Evolutionary conservation across 2,329 filamentous ascomycete genomes (phyloP).

Genomic region (Fusarium tjaetaba): DNA sequence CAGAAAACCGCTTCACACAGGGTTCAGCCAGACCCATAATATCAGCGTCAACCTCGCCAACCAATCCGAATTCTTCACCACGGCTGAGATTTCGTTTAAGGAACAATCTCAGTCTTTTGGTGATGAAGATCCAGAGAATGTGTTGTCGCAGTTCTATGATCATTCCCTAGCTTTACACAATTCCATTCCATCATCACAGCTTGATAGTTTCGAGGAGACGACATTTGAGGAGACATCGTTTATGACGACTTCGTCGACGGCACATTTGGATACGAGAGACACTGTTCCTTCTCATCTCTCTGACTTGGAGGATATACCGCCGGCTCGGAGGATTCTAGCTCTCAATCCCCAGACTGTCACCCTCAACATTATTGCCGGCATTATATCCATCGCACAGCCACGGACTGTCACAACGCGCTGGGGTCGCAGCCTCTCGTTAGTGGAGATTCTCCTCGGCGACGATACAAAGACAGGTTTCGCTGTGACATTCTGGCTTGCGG

Average conservation of each 20-base stretch:
- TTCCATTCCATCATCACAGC: constrained; percentile 70
- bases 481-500: constrained; percentile 83
- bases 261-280: constrained; percentile 32
- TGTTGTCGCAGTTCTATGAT: constrained; percentile 76
- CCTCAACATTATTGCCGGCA: constrained; percentile 80
- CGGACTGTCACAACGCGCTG: constrained; percentile 75
- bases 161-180: constrained; percentile 79
- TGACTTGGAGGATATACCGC: constrained; percentile 76
- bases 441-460: constrained; percentile 85
- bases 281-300: constrained; percentile 50
- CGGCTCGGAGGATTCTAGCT: constrained; percentile 69
- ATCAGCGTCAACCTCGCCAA: constrained; percentile 48
- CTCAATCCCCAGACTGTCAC: constrained; percentile 85
- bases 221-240: constrained; percentile 49
- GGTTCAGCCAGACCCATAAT: constrained; percentile 62
- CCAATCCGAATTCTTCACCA: constrained; percentile 60
- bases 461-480: constrained; percentile 84
- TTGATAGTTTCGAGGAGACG: constrained; percentile 48
- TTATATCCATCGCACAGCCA: constrained; percentile 76
- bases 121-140: constrained; percentile 49
- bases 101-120: constrained; percentile 34
- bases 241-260: constrained; percentile 50
- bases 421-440: constrained; percentile 69
- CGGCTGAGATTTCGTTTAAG: constrained; percentile 52
- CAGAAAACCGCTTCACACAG: constrained; percentile 58